Conservation (phyloP, 768 basidiomycete genomes). For the Suillus sp. region DNA sequence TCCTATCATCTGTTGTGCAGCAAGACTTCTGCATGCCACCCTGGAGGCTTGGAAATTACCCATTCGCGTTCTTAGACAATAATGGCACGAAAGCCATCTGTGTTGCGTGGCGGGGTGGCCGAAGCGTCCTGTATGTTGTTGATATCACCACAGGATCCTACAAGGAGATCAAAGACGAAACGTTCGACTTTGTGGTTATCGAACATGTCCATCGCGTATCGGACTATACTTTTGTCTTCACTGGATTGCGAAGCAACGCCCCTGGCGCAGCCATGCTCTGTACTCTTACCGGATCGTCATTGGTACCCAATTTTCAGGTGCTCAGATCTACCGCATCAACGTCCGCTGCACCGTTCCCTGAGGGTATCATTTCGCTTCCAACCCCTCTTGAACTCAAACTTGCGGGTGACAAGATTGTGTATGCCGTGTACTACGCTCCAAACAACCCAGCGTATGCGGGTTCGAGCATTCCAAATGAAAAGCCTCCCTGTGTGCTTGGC, state of each 20-base stretch:
- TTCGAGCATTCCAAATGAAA: slow-evolving; percentile 45
- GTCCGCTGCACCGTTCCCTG: slow-evolving; percentile 6
- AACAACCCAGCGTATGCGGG: slow-evolving; percentile 62
- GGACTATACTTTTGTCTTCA: slow-evolving; percentile 34
- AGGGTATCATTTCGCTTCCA: slow-evolving; percentile 46
- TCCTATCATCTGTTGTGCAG: slow-evolving; percentile 23
- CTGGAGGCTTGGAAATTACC: slow-evolving; percentile 55
- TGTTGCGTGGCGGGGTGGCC: slow-evolving; percentile 36
- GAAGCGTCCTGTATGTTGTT: slow-evolving; percentile 37
- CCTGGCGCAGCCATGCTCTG: slow-evolving; percentile 34
- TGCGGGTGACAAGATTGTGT: slow-evolving; percentile 42
- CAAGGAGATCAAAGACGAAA: slow-evolving; percentile 25
- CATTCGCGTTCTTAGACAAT: slow-evolving; percentile 48
- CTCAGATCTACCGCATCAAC: slow-evolving; percentile 30
- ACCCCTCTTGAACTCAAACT: slow-evolving; percentile 44
- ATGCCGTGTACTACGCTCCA: slow-evolving; percentile 70
- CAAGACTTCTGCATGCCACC: slow-evolving; percentile 61
- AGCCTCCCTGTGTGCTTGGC: slow-evolving; percentile 66
- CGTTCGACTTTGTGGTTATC: slow-evolving; percentile 37
- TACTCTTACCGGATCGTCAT: slow-evolving; percentile 27
- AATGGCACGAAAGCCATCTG: slow-evolving; percentile 30
- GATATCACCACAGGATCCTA: slow-evolving; percentile 27
- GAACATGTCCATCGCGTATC: slow-evolving; percentile 27
- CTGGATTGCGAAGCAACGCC: slow-evolving; percentile 35
- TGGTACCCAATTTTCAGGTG: slow-evolving; percentile 22